Conservation (phyloP, 1,139 yeast species). For the Arxiozyma heterogenica region DNA sequence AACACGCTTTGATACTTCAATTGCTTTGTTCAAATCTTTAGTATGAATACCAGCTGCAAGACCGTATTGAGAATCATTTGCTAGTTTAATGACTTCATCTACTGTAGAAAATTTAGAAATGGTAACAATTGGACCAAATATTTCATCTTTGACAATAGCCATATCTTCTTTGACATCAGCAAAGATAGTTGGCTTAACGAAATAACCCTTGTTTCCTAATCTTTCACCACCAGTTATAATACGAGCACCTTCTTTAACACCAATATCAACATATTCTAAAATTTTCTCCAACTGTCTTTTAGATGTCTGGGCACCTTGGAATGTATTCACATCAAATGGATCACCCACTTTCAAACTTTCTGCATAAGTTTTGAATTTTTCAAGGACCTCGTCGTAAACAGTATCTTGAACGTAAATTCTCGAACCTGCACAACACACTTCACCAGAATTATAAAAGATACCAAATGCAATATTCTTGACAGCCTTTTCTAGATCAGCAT, state of each 20-base stretch:
- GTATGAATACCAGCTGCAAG: conserved; percentile 70
- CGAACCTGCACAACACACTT: conserved; percentile 65
- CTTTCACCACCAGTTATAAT: conserved; percentile 56
- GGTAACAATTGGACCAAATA: conserved; percentile 74
- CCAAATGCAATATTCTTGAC: conserved; percentile 41
- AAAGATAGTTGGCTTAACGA: conserved; percentile 69
- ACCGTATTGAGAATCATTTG: conserved; percentile 60
- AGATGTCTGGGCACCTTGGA: conserved; percentile 63
- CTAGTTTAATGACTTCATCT: conserved; percentile 52
- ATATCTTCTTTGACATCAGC: conserved; percentile 60
- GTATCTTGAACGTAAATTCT: conserved; percentile 57
- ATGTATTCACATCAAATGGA: conserved; percentile 57
- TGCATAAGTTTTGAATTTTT: conserved; percentile 54
- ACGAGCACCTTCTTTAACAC: conserved; percentile 53
- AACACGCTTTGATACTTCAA: conserved; percentile 51
- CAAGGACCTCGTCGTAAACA: conserved; percentile 46
- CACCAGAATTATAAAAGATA: conserved; percentile 58
- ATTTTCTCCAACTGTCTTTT: conserved; percentile 50
- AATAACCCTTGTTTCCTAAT: conserved; percentile 53
- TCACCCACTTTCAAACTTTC: conserved; percentile 57
- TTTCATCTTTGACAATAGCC: conserved; percentile 66
- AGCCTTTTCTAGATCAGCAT: conserved; percentile 46
- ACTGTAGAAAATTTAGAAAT: conserved; percentile 54
- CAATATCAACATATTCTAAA: conserved; percentile 47
- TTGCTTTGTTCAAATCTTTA: conserved; percentile 45